Evolutionary conservation across 768 basidiomycete genomes (phyloP).

Genomic region (Rhodocollybia butyracea): DNA sequence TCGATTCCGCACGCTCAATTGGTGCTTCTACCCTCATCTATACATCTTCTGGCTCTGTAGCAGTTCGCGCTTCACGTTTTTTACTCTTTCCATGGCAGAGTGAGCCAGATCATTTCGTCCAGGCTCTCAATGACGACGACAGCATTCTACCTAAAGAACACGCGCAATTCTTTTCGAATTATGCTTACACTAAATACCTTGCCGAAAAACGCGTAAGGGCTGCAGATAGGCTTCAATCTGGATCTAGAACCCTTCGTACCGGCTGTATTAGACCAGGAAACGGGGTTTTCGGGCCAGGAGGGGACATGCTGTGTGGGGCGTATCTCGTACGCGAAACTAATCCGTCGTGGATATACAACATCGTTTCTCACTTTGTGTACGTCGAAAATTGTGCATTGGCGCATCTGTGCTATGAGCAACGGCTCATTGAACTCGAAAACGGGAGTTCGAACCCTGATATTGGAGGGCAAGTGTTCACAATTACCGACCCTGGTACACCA

Average conservation of each 20-base stretch:
- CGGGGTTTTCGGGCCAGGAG: constrained; percentile 71
- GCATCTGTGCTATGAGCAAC: constrained; percentile 70
- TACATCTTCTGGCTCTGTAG: constrained; percentile 72
- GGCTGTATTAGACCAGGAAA: constrained; percentile 80
- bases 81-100: constrained; percentile 77
- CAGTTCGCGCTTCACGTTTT: constrained; percentile 54
- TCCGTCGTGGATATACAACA: constrained; percentile 57
- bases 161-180: constrained; percentile 73
- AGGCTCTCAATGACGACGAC: constrained; percentile 64
- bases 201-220: constrained; percentile 50
- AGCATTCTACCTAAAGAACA: constrained; percentile 46
- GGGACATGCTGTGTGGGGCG: constrained; percentile 64
- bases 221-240: constrained; percentile 29
- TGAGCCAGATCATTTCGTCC: constrained; percentile 53
- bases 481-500: constrained; percentile 65
- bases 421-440: constrained; percentile 51
- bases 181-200: constrained; percentile 60
- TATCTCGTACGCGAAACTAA: constrained; percentile 59
- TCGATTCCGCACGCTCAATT: constrained; percentile 50
- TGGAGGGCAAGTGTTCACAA: constrained; percentile 66
- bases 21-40: constrained; percentile 62
- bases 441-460: constrained; percentile 41
- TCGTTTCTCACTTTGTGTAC: constrained; percentile 63
- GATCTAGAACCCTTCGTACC: constrained; percentile 43
- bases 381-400: constrained; percentile 76